Evolutionary conservation across 805 yeast species (phyloP), one percentile per base, ranked within the genome.

Genomic region (Candida pseudoglaebosa): DNA sequence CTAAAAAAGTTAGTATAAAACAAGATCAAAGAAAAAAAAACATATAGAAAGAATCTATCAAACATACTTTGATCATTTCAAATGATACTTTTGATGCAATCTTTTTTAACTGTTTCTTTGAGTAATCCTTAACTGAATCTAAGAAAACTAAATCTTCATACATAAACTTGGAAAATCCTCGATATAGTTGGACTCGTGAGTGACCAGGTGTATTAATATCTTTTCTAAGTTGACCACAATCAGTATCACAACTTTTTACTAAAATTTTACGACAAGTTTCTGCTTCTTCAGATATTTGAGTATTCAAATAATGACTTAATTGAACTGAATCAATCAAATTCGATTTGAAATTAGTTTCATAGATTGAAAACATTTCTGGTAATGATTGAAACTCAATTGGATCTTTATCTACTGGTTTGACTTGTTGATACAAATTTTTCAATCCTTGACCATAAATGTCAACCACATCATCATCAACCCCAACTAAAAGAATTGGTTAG

Each of bases 141-240:
- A 77, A 69, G 21, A 59, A 50, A n/a, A 57, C 54, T 47, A 78
- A 62, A 49, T 78, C 84, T 47, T 77, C 82, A 44, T 61, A 59
- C 84, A 78, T 78, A 46, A 78, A 78, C 49, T 61, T 75, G 24
- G 77, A 65, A 48, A 78, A 78, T 0, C 84, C 84, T 44, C 83
- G 64, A 48, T 68, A 77, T 18, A 78, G 64, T 21, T 57, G 59
- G 34, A 77, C 61, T 46, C 82, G 62, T 26, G 82, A 75, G 52
- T 78, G 82, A 17, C 54, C 51, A 2, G 59, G 58, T 2, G 66
- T 62, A 15, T 52, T 56, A 34, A 66, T 59, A 43, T 65, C 69
- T 39, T 50, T 46, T 19, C 57, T 46, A 42, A 67, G 54, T 36
- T 54, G 53, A 10, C 67, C 67, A 30, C 50, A 49, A 37, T 65